Evolutionary conservation across 1,284 basidiomycete species (phyloP), one percentile per base, ranked within the genome.

Genomic region (Meripilus lineatus): DNA sequence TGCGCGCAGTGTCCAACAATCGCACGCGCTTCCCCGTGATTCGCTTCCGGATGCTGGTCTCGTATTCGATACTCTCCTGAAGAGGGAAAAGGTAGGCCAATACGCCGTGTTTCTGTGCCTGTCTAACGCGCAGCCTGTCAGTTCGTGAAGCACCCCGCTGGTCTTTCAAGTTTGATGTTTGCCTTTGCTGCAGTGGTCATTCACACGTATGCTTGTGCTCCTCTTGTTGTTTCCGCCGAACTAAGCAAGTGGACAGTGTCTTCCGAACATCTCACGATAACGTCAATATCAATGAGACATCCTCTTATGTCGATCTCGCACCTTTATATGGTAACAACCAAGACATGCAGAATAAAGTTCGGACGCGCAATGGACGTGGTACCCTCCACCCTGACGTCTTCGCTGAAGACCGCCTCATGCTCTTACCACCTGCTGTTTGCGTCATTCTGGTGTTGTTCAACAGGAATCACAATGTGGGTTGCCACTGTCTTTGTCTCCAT

Each of bases 301-400:
- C 87, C 0, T 87, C 87, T 10, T 94, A 94, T 56, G 81, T 93
- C 49, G 92, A 94, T 55, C 75, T 94, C 2, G 75, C 80, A 6
- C 88, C 87, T 0, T 64, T 92, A 21, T 93, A 91, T 55, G 89
- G 89, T 1, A 73, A 80, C 37, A 75, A 77, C 50, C 71, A 81
- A 51, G 68, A 64, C n/a, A 71, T 69, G 10, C 84, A 86, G 58
- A 63, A 84, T 49, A 68, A 70, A 52, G 71, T 93, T 23, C 78
- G 84, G 23, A 64, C 67, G 37, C 72, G 72, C 41, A 70, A 85
- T 50, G 87, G 87, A 10, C 72, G 75, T 18, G 89, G 89, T 0
- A 59, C 71, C 20, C 66, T 93, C 2, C 66, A 73, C 49, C 81
- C 80, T 1, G 90, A 93, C 53, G 69, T 73, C 0, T 89, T 92